Conservation (phyloP, 495 filamentous ascomycete genomes). For the Collariella sp. region DNA sequence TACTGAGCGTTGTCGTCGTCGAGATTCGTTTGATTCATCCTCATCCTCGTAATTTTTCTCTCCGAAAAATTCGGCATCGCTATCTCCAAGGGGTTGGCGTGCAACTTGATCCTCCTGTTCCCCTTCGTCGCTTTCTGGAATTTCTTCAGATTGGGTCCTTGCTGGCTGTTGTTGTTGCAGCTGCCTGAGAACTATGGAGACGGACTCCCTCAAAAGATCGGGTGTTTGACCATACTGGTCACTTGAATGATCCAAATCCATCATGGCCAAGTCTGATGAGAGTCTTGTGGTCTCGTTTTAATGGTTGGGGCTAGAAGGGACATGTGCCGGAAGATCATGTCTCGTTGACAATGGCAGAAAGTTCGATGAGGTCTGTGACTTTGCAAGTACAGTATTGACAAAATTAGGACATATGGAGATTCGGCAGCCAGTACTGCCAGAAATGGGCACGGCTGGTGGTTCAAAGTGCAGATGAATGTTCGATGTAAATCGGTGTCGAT, state of each 20-base stretch:
- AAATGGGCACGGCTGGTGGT: too few species aligned
- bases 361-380: too few species aligned
- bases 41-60: background rate
- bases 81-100: background rate
- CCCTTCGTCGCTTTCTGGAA: conserved; percentile 12
- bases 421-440: too few species aligned
- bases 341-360: too few species aligned
- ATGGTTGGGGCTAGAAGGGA: too few species aligned
- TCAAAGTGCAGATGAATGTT: too few species aligned
- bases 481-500: too few species aligned
- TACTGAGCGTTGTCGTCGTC: background rate
- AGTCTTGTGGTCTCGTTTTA: too few species aligned
- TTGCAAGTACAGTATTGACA: too few species aligned
- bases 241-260: conserved; percentile 6
- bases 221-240: background rate
- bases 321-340: too few species aligned
- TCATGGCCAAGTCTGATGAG: too few species aligned
- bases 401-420: too few species aligned
- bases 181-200: conserved; percentile 10
- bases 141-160: background rate
- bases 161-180: background rate
- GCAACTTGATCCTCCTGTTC: background rate
- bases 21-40: background rate
- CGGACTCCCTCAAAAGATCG: background rate
- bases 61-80: background rate